Percentiles rank a stretch among this genome's conserved stretches.
phyloP scores from a whole-genome alignment of 306 rosid species.

The Lathyrus tuberosus region DNA sequence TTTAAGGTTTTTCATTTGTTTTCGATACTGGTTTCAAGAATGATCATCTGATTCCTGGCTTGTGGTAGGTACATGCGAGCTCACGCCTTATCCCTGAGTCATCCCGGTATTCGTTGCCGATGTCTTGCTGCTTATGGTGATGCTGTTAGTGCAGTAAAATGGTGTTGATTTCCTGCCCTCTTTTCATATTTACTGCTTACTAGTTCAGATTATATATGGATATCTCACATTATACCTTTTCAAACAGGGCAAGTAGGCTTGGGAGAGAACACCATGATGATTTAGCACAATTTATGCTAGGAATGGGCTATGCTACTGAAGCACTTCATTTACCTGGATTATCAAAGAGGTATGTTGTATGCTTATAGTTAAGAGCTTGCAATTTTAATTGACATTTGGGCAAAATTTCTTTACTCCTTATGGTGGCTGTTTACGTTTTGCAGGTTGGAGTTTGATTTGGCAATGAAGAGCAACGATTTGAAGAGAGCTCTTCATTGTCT shows the following conservation, averaged over 20 bases:
- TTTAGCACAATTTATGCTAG: slow-evolving; percentile 95
- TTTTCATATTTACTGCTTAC: slow-evolving; percentile 11
- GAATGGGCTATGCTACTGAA: slow-evolving; percentile 98
- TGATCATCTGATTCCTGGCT: slow-evolving; percentile 34
- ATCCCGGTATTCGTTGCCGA: slow-evolving; percentile 98
- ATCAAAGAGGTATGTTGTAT: slow-evolving; percentile 76
- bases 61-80: slow-evolving; percentile 92
- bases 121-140: slow-evolving; percentile 99
- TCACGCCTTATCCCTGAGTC: slow-evolving; percentile 92
- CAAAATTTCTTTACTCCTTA: slow-evolving; percentile 28
- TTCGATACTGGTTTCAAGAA: slow-evolving; percentile 28
- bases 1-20: slow-evolving; percentile 27
- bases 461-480: slow-evolving; percentile 94
- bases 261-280: slow-evolving; percentile 99
- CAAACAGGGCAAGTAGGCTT: slow-evolving; percentile 96
- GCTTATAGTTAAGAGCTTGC: slow-evolving; percentile 32
- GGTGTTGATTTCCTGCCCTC: slow-evolving; percentile 52
- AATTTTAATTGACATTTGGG: slow-evolving; percentile 11
- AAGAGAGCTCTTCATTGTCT: slow-evolving; percentile 99
- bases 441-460: slow-evolving; percentile 98
- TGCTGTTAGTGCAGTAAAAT: slow-evolving; percentile 97
- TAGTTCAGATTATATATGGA: slow-evolving; percentile 8
- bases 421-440: slow-evolving; percentile 33
- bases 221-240: slow-evolving; percentile 37
- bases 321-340: slow-evolving; percentile 99